Percentiles rank a stretch among this genome's conserved stretches.
Conservation (phyloP, 176 grass and related monocot genomes). For the Areca catechu region DNA sequence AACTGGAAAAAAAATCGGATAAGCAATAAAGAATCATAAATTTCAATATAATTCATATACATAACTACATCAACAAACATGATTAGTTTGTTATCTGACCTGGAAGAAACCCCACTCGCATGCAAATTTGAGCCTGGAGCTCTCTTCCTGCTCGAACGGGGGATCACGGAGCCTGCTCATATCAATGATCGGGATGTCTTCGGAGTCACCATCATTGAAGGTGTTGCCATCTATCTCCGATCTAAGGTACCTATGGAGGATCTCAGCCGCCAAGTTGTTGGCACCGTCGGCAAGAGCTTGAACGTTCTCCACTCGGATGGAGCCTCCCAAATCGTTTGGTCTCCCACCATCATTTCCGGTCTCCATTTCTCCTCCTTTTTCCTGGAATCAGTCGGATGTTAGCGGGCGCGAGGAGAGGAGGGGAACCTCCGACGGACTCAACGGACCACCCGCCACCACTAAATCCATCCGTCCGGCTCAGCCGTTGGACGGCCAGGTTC, state of each 20-base stretch:
- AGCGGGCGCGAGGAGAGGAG: no score
- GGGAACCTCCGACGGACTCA: no score
- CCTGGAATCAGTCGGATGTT: no score
- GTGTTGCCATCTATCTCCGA: slow-evolving; percentile 13
- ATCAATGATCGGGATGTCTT: slow-evolving; percentile 21
- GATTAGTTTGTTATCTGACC: background rate
- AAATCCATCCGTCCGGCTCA: no score
- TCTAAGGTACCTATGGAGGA: slow-evolving; percentile 30
- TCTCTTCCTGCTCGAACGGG: slow-evolving; percentile 18
- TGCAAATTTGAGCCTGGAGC: slow-evolving; percentile 5
- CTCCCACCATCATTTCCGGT: no score
- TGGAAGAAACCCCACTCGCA: slow-evolving; percentile 29
- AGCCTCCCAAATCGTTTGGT: background rate
- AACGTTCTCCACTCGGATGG: slow-evolving; percentile 32
- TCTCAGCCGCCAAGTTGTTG: background rate
- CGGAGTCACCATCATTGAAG: background rate
- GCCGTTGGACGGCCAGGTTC: no score
- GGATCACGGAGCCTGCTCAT: slow-evolving; percentile 27
- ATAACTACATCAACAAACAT: no score
- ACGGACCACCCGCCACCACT: no score
- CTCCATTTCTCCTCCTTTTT: no score
- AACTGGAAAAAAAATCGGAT: no score
- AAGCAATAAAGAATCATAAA: no score
- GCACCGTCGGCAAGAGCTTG: slow-evolving; percentile 26
- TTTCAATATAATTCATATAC: no score